phyloP scores from a whole-genome alignment of 441 rosid genomes.

The Erysimum cheiri region DNA sequence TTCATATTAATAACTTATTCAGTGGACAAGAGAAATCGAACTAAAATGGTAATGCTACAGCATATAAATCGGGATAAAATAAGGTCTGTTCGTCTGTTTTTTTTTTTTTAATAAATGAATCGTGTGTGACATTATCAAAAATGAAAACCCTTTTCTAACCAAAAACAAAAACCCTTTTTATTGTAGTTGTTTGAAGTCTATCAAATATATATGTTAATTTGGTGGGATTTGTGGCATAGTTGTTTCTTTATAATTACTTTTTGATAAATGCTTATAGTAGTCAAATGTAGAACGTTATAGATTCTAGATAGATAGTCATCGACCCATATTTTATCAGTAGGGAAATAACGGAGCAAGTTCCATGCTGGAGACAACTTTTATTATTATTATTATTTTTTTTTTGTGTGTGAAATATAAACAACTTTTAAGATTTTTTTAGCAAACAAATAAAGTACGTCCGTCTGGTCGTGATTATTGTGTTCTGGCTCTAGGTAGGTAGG shows the following conservation, averaged over 20 bases:
- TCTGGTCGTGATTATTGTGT: not conserved
- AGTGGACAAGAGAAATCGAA: not conserved
- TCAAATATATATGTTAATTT: not conserved
- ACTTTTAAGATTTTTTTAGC: not conserved
- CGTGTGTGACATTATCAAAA: not conserved
- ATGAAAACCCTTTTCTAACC: not conserved
- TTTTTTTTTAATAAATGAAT: not conserved
- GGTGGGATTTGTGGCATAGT: not conserved
- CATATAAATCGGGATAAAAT: not conserved
- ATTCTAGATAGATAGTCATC: not conserved
- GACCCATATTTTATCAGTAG: not conserved
- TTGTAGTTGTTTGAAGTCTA: not conserved
- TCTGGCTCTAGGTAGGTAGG: slow-evolving; percentile 10
- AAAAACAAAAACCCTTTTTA: not conserved
- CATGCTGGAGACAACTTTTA: slow-evolving; percentile 9
- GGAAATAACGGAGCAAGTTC: slow-evolving; percentile 5
- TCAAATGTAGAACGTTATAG: not conserved
- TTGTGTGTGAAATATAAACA: not conserved
- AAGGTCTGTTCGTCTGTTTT: not conserved
- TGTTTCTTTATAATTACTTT: not conserved
- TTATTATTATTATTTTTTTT: not conserved
- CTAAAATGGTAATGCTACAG: not conserved
- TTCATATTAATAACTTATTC: not conserved
- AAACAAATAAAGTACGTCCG: not conserved
- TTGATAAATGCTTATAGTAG: not conserved